Evolutionary conservation across 345 rosid species (phyloP).

Genomic region (Eutrema japonicum): DNA sequence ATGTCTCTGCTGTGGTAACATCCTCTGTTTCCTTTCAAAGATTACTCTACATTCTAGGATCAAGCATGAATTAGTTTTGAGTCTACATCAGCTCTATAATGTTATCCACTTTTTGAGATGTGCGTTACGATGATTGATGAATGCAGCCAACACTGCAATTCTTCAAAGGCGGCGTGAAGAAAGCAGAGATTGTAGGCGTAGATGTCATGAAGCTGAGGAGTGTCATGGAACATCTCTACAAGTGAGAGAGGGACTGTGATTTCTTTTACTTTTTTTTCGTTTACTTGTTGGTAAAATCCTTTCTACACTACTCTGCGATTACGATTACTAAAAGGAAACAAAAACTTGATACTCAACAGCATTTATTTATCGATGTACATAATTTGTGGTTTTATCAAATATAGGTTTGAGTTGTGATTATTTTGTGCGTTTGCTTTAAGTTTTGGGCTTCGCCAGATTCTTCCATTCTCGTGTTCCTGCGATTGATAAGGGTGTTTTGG

Average conservation of each 20-base stretch:
- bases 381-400: not conserved
- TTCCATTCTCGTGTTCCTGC: not conserved
- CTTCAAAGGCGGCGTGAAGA: slow-evolving; percentile 68
- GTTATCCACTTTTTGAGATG: not conserved
- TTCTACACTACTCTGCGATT: not conserved
- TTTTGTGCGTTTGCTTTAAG: not conserved
- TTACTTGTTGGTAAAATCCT: not conserved
- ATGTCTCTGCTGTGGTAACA: slow-evolving; percentile 68
- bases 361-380: slow-evolving; percentile 9
- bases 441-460: not conserved
- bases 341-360: not conserved
- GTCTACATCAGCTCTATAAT: not conserved
- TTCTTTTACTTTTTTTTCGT: not conserved
- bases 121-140: slow-evolving; percentile 25
- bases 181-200: slow-evolving; percentile 67
- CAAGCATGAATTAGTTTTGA: not conserved
- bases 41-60: slow-evolving; percentile 12
- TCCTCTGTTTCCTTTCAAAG: slow-evolving; percentile 20
- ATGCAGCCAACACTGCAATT: slow-evolving; percentile 80
- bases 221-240: slow-evolving; percentile 66
- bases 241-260: slow-evolving; percentile 47
- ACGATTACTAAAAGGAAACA: not conserved
- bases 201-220: slow-evolving; percentile 57
- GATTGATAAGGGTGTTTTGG: slow-evolving; percentile 21
- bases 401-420: slow-evolving; percentile 19